phyloP scores from a whole-genome alignment of 768 basidiomycete genomes.

The Kwoniella botswanensis region DNA sequence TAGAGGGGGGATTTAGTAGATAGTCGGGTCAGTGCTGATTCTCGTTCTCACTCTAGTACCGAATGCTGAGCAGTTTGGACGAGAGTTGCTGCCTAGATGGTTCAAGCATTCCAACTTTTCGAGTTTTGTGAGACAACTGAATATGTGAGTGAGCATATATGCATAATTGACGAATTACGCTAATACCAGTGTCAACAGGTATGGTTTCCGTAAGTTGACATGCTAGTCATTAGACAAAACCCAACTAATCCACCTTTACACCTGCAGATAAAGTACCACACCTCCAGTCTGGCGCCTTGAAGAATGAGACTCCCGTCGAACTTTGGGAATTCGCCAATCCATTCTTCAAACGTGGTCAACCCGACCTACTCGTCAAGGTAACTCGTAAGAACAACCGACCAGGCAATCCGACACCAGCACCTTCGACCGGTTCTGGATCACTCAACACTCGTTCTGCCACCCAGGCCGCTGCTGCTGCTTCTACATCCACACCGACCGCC shows the following conservation, averaged over 20 bases:
- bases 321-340: slow-evolving; percentile 82
- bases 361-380: slow-evolving; percentile 83
- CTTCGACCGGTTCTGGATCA: slow-evolving; percentile 24
- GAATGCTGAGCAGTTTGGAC: slow-evolving; percentile 87
- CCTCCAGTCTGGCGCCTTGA: slow-evolving; percentile 90
- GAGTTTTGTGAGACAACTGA: slow-evolving; percentile 58
- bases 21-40: neutral
- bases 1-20: neutral
- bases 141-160: slow-evolving; percentile 40
- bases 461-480: slow-evolving; percentile 16
- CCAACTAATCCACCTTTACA: neutral
- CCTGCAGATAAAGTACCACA: slow-evolving; percentile 69
- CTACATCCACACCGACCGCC: neutral
- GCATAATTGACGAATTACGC: neutral
- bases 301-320: slow-evolving; percentile 67
- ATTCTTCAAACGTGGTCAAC: slow-evolving; percentile 85
- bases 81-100: slow-evolving; percentile 64
- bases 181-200: slow-evolving; percentile 23
- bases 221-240: neutral
- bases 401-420: slow-evolving; percentile 30
- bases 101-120: slow-evolving; percentile 60
- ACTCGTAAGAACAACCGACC: slow-evolving; percentile 74
- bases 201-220: slow-evolving; percentile 69
- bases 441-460: slow-evolving; percentile 23
- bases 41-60: slow-evolving; percentile 66